Evolutionary conservation across 768 basidiomycete genomes (phyloP), one percentile per base, ranked within the genome.

Genomic region (Amanita thiersii): DNA sequence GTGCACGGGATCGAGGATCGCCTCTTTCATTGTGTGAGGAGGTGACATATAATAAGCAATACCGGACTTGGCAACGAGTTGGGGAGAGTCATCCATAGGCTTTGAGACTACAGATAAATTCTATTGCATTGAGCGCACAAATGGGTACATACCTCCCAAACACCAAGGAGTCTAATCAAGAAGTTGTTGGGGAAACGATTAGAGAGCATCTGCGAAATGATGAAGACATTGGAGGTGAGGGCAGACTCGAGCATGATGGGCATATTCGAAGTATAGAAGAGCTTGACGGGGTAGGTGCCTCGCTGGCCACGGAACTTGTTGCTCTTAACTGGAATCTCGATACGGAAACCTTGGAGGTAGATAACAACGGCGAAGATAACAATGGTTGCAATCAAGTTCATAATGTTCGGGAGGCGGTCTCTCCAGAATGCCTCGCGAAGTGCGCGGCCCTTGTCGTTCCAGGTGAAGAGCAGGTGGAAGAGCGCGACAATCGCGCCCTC

Each of bases 261-360:
- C 94, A 97, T 99, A 70, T 98, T 99, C 32, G 80, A 85, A 11
- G 96, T 98, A 66, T 98, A 99, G 70, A 99, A 98, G 26, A 98
- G 79, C 68, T 98, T 98, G 69, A 99, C 77, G 39, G 96, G 96
- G 70, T 97, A 98, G 10, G 79, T 77, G 30, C 89, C 93, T 21
- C 93, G 76, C 61, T 97, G 92, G n/a, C 96, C 96, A 44, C 92
- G 77, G 81, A 92, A 90, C 50, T 80, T 77, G 71, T 88, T 92
- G 68, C 81, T 86, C 77, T 98, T 98, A 59, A 98, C 89, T 5
- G 93, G 94, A 58, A 98, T 97, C 60, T 98, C 94, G 48, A 98
- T 87, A 47, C 94, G 75, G 86, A 98, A 99, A 18, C 96, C 96
- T 64, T 99, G 96, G 44, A 98, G 73, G 69, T 99, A 99, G 61